Conservation (phyloP, 495 filamentous ascomycete genomes). For the Lentithecium fluviatile region DNA sequence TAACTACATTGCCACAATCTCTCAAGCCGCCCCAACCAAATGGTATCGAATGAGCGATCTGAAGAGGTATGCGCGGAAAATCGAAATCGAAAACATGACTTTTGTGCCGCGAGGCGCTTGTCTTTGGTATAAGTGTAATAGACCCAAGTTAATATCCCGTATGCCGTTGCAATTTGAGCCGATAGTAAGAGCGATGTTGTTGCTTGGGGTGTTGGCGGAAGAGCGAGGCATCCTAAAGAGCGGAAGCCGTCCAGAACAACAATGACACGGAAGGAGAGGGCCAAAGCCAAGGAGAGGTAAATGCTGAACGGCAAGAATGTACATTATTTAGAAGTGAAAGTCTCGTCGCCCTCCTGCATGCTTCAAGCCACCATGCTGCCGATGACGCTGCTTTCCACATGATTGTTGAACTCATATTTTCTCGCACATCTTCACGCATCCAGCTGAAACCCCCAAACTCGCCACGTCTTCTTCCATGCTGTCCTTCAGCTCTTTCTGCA, state of each 20-base stretch:
- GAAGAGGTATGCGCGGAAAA: background rate
- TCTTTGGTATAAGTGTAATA: constrained; percentile 26
- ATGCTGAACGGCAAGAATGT: constrained; percentile 20
- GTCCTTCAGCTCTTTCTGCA: constrained; percentile 19
- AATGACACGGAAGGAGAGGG: constrained; percentile 4
- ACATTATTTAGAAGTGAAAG: constrained; percentile 29
- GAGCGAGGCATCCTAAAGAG: background rate
- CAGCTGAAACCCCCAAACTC: background rate
- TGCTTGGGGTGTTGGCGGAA: constrained; percentile 1
- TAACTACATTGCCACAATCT: background rate
- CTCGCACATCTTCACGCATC: background rate
- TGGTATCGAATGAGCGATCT: background rate
- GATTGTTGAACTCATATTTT: background rate
- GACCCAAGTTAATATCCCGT: constrained; percentile 21
- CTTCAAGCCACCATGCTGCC: background rate
- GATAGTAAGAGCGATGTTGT: background rate
- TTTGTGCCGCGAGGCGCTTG: constrained; percentile 35
- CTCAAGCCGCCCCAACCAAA: background rate
- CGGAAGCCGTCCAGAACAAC: background rate
- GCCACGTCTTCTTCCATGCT: too few species aligned
- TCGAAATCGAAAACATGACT: background rate
- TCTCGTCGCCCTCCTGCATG: background rate
- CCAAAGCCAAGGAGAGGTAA: background rate
- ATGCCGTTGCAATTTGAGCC: background rate
- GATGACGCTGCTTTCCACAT: too few species aligned